Evolutionary conservation across 129 eudicot genomes (phyloP).

Genomic region (Apium graveolens): DNA sequence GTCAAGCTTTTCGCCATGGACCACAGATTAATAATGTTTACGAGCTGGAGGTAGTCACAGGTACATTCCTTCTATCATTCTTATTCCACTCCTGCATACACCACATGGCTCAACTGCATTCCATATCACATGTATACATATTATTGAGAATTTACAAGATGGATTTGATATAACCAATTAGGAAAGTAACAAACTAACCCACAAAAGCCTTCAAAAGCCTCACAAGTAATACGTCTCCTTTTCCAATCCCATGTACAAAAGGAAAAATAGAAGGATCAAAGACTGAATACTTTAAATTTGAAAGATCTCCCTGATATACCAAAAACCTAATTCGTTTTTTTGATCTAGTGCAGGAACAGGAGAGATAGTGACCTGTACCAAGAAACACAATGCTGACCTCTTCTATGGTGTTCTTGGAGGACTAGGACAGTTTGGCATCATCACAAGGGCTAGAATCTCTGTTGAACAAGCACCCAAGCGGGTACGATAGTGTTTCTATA

Average conservation of each 20-base stretch:
- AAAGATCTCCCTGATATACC: neutral
- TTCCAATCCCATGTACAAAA: neutral
- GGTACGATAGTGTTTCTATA: conserved; percentile 28
- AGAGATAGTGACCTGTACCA: conserved; percentile 64
- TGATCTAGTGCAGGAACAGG: conserved; percentile 65
- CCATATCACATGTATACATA: neutral
- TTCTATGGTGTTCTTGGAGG: conserved; percentile 95
- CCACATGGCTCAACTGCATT: neutral
- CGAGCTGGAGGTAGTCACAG: conserved; percentile 90
- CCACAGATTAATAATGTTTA: conserved; percentile 90
- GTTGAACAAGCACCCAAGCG: conserved; percentile 73
- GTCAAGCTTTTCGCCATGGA: conserved; percentile 89
- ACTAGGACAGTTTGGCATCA: conserved; percentile 92
- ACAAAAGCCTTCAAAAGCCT: neutral
- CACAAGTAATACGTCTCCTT: neutral
- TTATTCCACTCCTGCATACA: neutral
- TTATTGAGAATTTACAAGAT: neutral
- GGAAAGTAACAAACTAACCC: neutral
- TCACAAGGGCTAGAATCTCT: conserved; percentile 73
- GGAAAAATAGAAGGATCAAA: neutral
- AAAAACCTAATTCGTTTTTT: neutral
- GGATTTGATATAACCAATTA: neutral
- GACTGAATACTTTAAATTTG: neutral
- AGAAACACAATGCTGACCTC: conserved; percentile 64
- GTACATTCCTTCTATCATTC: conserved; percentile 27